Evolutionary conservation across 2,329 filamentous ascomycete species (phyloP), one percentile per base, ranked within the genome.

Genomic region (Sphaerulina vaccinii): DNA sequence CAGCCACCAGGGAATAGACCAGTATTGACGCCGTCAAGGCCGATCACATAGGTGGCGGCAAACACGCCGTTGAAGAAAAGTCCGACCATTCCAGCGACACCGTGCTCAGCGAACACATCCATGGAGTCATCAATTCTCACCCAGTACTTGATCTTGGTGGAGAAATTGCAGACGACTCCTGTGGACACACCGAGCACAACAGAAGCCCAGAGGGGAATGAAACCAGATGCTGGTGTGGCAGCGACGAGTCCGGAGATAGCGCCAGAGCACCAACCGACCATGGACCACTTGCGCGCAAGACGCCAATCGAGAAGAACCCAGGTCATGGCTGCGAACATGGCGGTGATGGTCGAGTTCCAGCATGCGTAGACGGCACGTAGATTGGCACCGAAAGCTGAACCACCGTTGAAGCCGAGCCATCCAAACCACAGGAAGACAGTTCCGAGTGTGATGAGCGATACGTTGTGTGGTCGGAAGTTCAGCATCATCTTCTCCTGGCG

Each of bases 401-500:
- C 92, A 65, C 92, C 92, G 79, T 97, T 99, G 83, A 99, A 99
- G 49, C 91, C 93, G 59, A 99, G 80, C 93, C 93, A 99, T 67
- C 93, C 93, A 67, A 97, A 97, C 91, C 91, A 97, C 51, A 99
- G 89, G 65, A 99, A 82, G 60, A 96, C 82, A 3, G 93, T 97
- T 58, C 93, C 93, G 63, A 97, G 86, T 1, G 93, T 91, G 74
- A 99, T 96, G 67, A 97, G 82, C 5, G 91, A 96, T 61, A 97
- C 93, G 77, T 99, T 99, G 80, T 99, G 93, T 15, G 93, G 93
- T 62, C 93, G 89, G 82, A 97, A 97, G 81, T 97, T 97, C 74
- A 96, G 83, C 89, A 97, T 96, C 90, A 97, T 96, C 78, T 90
- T 93, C 78, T 97, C 92, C 76, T 96, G 93, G 62, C 93, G 90